Percentiles rank a stretch among this genome's conserved stretches.
Conservation (phyloP, 139 green algal genomes). For the Coelastrella sp. region DNA sequence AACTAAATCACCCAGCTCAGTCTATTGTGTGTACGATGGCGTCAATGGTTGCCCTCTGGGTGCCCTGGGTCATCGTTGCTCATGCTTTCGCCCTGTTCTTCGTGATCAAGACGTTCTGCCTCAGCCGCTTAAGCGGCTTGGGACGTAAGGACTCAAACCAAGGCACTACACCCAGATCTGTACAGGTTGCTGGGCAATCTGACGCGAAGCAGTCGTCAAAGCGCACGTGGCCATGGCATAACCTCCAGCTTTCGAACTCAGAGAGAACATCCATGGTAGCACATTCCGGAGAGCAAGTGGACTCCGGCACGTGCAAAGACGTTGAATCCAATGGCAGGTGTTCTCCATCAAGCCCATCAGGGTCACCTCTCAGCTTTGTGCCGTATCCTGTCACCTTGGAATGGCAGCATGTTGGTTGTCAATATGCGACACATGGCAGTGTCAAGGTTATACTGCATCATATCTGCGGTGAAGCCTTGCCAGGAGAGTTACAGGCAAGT, state of each 20-base stretch:
- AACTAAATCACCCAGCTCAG: too few species aligned
- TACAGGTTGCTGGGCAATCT: not conserved
- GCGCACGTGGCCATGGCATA: too few species aligned
- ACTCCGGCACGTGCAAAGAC: not conserved
- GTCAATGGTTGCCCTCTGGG: constrained; percentile 8
- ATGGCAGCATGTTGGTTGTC: constrained; percentile 48
- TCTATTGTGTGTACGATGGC: too few species aligned
- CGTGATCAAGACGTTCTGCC: constrained; percentile 17
- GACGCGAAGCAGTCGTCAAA: too few species aligned
- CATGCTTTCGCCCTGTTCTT: constrained; percentile 40
- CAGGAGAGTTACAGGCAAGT: constrained; percentile 53
- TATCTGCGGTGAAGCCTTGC: constrained; percentile 45
- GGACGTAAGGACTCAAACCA: not conserved
- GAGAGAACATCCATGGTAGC: too few species aligned
- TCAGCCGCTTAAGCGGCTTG: not conserved
- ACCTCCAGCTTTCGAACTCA: too few species aligned
- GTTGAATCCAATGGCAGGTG: not conserved
- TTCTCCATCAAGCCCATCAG: too few species aligned
- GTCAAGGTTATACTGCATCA: constrained; percentile 38
- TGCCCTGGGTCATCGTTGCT: constrained; percentile 29
- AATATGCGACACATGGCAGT: constrained; percentile 4
- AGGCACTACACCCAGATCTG: not conserved
- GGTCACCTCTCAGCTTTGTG: not conserved
- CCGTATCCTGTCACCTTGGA: constrained; percentile 25
- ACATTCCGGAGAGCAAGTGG: not conserved